Base-by-base conservation (phyloP, 805 yeast species). In the Cyberlindnera maritima region DNA sequence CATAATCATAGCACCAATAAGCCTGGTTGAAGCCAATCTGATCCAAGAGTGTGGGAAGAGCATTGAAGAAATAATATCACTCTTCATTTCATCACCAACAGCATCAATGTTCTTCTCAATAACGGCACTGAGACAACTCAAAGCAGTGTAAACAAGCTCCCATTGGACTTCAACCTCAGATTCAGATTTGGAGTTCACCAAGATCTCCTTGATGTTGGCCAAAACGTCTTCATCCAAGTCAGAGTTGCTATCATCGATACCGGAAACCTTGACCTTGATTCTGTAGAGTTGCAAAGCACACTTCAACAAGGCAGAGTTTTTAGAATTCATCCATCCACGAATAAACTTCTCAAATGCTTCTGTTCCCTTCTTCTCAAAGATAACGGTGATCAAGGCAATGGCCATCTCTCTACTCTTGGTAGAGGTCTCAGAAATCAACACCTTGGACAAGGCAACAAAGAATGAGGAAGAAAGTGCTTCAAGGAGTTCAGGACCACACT, bases 11-110 rank as follows among this genome's bases (percentile, higher is more conserved):
- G 66, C 58, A 1, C 84, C 82, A 34, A 82, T 62, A 29, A 88
- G 68, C 44, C 91, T 71, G 7, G 83, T 68, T 1, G 95, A 70
- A 5, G 76, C 67, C 48, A 85, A 71, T 57, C 97, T 79, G 7
- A 91, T 85, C 98, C 98, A 91, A 1, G 94, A 75, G 65, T 91
- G 97, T 2, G 97, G 97, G 62, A 79, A 91, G 43, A 91, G 69
- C 44, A 90, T 71, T 25, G 81, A 66, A 3, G 74, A 75, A 20
- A 79, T 70, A 3, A 85, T 65, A 15, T 65, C 61, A 3, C 62
- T 55, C 39, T 66, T 71, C 56, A 69, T 72, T 2, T 55, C 58
- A 10, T 63, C 66, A 34, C 69, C 71, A 17, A 53, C 49, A 31
- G 53, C 36, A 3, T 44, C 43, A 25, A 39, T 35, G 29, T 66